Percentiles rank a stretch among this genome's conserved stretches.
Evolutionary conservation across 345 rosid genomes (phyloP).

Genomic region (Jatropha curcas): DNA sequence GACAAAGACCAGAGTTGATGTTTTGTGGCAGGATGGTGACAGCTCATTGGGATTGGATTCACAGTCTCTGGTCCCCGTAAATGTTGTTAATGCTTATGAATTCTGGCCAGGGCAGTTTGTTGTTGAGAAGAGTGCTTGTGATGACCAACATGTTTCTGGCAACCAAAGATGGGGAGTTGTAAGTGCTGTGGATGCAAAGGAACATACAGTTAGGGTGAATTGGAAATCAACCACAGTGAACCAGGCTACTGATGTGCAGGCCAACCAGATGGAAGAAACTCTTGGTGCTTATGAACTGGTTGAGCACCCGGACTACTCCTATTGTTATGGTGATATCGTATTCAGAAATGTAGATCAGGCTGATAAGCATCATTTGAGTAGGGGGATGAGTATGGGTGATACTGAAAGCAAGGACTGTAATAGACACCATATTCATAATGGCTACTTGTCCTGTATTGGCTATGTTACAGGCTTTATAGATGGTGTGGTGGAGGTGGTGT

Average conservation of each 20-base stretch:
- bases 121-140: constrained; percentile 53
- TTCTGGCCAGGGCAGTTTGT: constrained; percentile 95
- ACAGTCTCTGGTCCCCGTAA: constrained; percentile 58
- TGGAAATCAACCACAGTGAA: constrained; percentile 49
- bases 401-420: constrained; percentile 20
- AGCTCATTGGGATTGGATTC: constrained; percentile 56
- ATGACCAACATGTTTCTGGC: constrained; percentile 38
- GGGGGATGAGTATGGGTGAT: constrained; percentile 26
- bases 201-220: constrained; percentile 65
- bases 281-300: constrained; percentile 81
- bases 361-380: constrained; percentile 18
- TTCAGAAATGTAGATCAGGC: constrained; percentile 38
- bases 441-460: constrained; percentile 62
- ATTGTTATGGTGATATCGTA: constrained; percentile 70
- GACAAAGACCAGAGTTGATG: constrained; percentile 65
- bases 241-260: constrained; percentile 32
- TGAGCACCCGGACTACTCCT: constrained; percentile 82
- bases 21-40: constrained; percentile 86
- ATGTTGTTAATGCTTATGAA: constrained; percentile 63
- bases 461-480: constrained; percentile 65
- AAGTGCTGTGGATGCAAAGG: constrained; percentile 64
- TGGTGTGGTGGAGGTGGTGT: constrained; percentile 72
- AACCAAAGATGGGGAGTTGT: constrained; percentile 74
- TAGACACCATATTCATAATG: constrained; percentile 27
- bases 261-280: constrained; percentile 54